Percentiles rank a stretch among this genome's conserved stretches.
Conservation (phyloP, 768 basidiomycete species). For the Zangia roseola region DNA sequence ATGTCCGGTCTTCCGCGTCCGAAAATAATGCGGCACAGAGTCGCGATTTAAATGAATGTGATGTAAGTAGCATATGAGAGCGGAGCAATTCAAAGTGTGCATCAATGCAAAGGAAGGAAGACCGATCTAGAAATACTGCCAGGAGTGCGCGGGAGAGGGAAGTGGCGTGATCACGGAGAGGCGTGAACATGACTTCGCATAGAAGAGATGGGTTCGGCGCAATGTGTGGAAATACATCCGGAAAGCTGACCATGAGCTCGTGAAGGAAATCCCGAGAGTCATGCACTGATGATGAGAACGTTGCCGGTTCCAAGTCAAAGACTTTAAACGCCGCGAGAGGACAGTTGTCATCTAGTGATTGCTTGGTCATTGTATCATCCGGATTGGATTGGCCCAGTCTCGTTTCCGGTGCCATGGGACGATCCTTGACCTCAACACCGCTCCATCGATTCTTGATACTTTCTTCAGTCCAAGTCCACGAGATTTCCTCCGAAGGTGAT, state of each 20-base stretch:
- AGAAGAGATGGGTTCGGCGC: slow-evolving; percentile 65
- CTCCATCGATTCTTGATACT: slow-evolving; percentile 11
- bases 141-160: slow-evolving; percentile 68
- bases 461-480: slow-evolving; percentile 42
- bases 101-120: slow-evolving; percentile 64
- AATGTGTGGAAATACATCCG: slow-evolving; percentile 54
- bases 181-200: slow-evolving; percentile 58
- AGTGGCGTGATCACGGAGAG: slow-evolving; percentile 59
- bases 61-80: slow-evolving; percentile 72
- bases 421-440: background rate
- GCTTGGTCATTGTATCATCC: background rate
- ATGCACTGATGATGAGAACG: slow-evolving; percentile 26
- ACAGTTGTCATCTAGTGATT: slow-evolving; percentile 19
- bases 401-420: background rate
- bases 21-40: slow-evolving; percentile 75
- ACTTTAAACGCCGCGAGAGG: slow-evolving; percentile 48
- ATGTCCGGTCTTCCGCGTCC: slow-evolving; percentile 55
- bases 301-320: slow-evolving; percentile 70
- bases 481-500: slow-evolving; percentile 39
- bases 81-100: slow-evolving; percentile 68
- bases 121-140: slow-evolving; percentile 58
- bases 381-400: background rate
- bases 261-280: slow-evolving; percentile 33
- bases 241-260: slow-evolving; percentile 57
- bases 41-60: slow-evolving; percentile 69